Conservation (phyloP, 148 eudicot species). For the Persicaria tinctoria region DNA sequence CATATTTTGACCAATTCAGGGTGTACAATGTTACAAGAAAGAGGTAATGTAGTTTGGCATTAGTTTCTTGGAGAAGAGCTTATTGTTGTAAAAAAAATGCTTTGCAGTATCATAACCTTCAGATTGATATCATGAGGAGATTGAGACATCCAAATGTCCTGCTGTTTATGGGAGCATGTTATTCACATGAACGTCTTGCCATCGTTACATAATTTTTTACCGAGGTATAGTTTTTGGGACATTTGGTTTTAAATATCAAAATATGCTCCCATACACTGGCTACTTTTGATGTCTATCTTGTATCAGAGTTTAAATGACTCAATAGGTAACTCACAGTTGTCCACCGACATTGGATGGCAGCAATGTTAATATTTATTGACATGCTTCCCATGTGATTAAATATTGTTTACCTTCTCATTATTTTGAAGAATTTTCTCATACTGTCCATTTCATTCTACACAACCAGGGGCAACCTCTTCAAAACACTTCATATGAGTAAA, state of each 20-base stretch:
- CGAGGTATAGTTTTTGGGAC: conserved; percentile 34
- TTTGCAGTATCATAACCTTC: conserved; percentile 14
- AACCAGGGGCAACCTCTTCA: conserved; percentile 83
- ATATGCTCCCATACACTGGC: not conserved
- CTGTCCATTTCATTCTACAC: conserved; percentile 2
- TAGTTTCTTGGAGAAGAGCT: not conserved
- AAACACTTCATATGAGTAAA: conserved; percentile 59
- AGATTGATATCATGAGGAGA: conserved; percentile 75
- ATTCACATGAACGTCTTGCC: conserved; percentile 59
- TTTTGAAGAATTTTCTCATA: not conserved
- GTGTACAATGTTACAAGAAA: conserved; percentile 51
- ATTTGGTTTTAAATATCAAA: conserved; percentile 3
- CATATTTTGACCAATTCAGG: too few relatives aligned
- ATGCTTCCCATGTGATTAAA: not conserved
- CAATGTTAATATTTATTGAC: not conserved
- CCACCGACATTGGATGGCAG: not conserved
- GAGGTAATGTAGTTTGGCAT: conserved; percentile 37
- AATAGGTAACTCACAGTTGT: not conserved
- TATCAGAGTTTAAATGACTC: not conserved
- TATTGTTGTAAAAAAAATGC: not conserved
- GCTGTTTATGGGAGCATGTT: conserved; percentile 86
- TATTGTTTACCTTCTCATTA: not conserved
- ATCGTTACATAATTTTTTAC: conserved; percentile 76
- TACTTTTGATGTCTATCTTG: not conserved
- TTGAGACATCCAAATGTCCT: conserved; percentile 90